Conservation (phyloP, 805 yeast genomes). For the Priceomyces castillae region DNA sequence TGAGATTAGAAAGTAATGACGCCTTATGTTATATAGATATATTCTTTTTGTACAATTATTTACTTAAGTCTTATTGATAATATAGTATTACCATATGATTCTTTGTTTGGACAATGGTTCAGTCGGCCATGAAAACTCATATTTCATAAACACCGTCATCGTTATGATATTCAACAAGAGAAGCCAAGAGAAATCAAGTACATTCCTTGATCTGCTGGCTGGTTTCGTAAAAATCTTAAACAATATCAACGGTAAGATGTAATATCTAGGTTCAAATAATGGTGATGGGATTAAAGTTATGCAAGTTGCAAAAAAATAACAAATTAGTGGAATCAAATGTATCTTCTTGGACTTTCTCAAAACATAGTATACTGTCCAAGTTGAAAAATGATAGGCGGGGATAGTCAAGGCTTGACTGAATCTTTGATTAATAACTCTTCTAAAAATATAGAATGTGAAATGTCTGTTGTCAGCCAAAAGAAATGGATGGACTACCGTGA, state of each 20-base stretch:
- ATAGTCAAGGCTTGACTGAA: constrained; percentile 49
- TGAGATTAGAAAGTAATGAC: neutral
- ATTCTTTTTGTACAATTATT: neutral
- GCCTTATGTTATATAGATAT: neutral
- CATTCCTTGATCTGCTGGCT: constrained; percentile 29
- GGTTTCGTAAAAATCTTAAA: constrained; percentile 56
- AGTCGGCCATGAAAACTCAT: constrained; percentile 66
- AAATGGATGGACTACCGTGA: constrained; percentile 84
- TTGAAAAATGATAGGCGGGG: constrained; percentile 69
- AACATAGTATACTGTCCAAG: constrained; percentile 27
- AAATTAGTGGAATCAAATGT: constrained; percentile 41
- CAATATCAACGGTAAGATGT: constrained; percentile 72
- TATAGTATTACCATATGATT: constrained; percentile 73
- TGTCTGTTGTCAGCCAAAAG: constrained; percentile 92
- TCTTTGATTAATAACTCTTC: constrained; percentile 53
- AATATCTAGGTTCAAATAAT: constrained; percentile 90
- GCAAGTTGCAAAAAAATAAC: constrained; percentile 50
- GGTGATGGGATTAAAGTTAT: constrained; percentile 84
- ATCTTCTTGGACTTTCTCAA: constrained; percentile 15
- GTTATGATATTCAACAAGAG: constrained; percentile 53
- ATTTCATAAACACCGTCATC: constrained; percentile 52
- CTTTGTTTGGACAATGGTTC: constrained; percentile 63
- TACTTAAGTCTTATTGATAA: constrained; percentile 6
- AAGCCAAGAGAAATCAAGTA: constrained; percentile 62
- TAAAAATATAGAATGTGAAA: constrained; percentile 83